Percentiles rank a stretch among this genome's conserved stretches.
These are phyloP conservation scores for Vitis hybrid DNA, from an alignment of 177 flowering plant species.

Conservation along the genomic window DNA sequence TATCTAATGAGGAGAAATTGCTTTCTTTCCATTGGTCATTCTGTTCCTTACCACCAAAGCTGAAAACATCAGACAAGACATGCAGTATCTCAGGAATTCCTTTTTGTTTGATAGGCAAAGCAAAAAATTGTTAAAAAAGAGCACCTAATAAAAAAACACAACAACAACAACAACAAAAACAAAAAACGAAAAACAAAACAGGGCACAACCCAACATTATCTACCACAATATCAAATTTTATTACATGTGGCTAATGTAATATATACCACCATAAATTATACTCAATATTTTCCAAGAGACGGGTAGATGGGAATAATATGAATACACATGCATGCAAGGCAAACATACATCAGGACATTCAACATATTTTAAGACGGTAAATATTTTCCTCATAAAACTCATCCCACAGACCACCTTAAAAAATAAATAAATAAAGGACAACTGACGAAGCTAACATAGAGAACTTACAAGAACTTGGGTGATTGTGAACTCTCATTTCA, in stretches of 20 bases:
- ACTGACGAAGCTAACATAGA: too few species aligned
- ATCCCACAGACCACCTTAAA: too few species aligned
- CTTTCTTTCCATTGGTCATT: not conserved
- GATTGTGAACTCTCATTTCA: constrained; percentile 5
- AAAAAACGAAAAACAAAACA: too few species aligned
- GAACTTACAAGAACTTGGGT: constrained; percentile 11
- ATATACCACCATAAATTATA: not conserved
- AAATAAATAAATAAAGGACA: too few species aligned
- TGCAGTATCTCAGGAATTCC: not conserved
- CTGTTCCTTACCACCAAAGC: constrained; percentile 9
- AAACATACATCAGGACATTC: not conserved
- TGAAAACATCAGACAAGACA: not conserved
- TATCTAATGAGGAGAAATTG: not conserved
- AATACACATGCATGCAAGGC: not conserved
- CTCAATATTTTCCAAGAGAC: too few species aligned
- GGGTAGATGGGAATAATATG: not conserved
- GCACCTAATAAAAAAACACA: too few species aligned
- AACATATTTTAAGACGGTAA: not conserved
- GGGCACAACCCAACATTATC: too few species aligned
- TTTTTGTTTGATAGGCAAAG: too few species aligned
- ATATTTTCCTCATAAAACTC: too few species aligned
- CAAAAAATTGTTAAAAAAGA: too few species aligned
- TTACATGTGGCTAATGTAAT: not conserved
- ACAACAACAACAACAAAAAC: too few species aligned
- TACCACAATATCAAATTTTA: not conserved